Evolutionary conservation across 2,329 filamentous ascomycete genomes (phyloP), one percentile per base, ranked within the genome.

Genomic region (Cryoendolithus antarcticus): DNA sequence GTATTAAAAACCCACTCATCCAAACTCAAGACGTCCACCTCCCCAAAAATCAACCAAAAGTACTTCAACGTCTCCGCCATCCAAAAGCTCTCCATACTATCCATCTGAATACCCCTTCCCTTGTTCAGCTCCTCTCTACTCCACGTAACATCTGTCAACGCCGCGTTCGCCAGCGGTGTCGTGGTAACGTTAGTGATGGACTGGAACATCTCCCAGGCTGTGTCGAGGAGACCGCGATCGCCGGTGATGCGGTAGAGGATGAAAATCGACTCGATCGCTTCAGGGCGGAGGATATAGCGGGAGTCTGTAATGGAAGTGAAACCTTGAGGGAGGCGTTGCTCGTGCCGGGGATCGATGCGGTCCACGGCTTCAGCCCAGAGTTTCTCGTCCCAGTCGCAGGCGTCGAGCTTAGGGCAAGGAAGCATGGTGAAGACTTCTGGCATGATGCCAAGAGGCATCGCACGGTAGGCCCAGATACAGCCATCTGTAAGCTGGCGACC

Each of bases 211-310:
- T 66, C 64, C 82, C 82, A 86, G 2, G 80, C 82, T 54, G 76
- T 76, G 42, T 80, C 71, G 53, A 74, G 74, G 70, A 77, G 81
- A 35, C 66, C 62, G 1, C 66, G 48, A 46, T 83, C 74, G 19
- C 80, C 82, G 0, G 81, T 86, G 42, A 84, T 67, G 41, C 82
- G 74, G 57, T 80, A 85, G 66, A 89, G 74, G 54, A 85, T 73
- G 58, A 85, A 89, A 4, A 91, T 74, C 9, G 77, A 82, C 63
- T 89, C 83, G 39, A 89, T 85, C 2, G 82, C 82, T 61, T 89
- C 83, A 12, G 82, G 82, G 6, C 79, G 71, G 33, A 85, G 65
- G 24, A 82, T 73, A 53, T 83, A 84, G 40, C 69, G 68, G 31
- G 64, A 60, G 41, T 79, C 72, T 32, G 62, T 57, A 34, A 80